Conservation (phyloP, 2,329 filamentous ascomycete genomes). For the Celoporthe dispersa region DNA sequence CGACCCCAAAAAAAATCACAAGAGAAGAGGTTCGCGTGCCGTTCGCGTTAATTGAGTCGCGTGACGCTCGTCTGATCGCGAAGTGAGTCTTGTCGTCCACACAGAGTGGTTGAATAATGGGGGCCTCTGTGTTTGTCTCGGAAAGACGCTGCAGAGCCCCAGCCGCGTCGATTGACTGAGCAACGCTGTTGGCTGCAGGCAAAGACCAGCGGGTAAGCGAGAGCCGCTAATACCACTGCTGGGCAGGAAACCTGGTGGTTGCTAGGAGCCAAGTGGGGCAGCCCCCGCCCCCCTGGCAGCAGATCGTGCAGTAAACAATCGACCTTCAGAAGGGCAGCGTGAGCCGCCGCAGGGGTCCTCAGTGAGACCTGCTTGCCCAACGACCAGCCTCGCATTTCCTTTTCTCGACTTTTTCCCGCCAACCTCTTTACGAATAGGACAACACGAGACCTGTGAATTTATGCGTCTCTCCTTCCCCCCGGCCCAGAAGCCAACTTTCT, state of each 20-base stretch:
- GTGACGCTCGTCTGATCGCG: constrained; percentile 4
- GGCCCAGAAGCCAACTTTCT: constrained; percentile 15
- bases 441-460: constrained; percentile 9
- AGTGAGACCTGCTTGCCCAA: not conserved
- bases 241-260: constrained; percentile 23
- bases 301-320: constrained; percentile 28
- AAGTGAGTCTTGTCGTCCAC: constrained; percentile 17
- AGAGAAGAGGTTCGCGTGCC: constrained; percentile 22
- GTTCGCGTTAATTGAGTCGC: constrained; percentile 29
- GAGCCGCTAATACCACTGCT: constrained; percentile 13
- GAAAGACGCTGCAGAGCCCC: constrained; percentile 10
- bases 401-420: constrained; percentile 2
- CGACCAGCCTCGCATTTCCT: not conserved
- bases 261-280: constrained; percentile 24
- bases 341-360: constrained; percentile 2
- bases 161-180: constrained; percentile 24
- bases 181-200: not conserved
- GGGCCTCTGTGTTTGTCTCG: constrained; percentile 25
- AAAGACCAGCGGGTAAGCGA: not conserved
- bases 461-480: not conserved
- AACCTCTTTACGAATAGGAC: constrained; percentile 1
- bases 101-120: constrained; percentile 13
- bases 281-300: constrained; percentile 7
- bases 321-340: constrained; percentile 5
- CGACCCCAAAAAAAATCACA: not conserved